A percentile compares a stretch with the other conserved stretches of the same genome.
phyloP scores from a whole-genome alignment of 2,329 filamentous ascomycete genomes.

The Byssochlamys sp. region DNA sequence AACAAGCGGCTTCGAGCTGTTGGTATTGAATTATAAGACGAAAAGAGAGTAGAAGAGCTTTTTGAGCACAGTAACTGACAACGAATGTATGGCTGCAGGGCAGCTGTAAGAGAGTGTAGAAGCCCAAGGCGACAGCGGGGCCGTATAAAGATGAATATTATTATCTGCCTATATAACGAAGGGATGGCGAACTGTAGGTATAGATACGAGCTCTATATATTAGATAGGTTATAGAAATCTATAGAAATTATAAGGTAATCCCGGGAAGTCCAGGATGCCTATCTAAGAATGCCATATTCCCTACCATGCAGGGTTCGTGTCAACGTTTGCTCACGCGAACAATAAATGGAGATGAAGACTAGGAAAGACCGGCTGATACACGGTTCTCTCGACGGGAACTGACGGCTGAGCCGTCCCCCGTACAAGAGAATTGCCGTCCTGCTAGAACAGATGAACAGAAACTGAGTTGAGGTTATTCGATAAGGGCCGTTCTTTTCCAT shows the following conservation, averaged over 20 bases:
- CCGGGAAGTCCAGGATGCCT: not conserved
- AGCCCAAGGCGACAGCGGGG: not conserved
- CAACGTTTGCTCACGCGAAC: not conserved
- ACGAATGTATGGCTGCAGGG: not conserved
- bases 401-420: not conserved
- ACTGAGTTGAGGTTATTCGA: not conserved
- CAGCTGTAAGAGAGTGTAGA: not conserved
- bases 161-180: not conserved
- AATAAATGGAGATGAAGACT: no score
- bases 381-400: not conserved
- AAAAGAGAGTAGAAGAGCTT: not conserved
- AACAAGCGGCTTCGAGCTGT: not conserved
- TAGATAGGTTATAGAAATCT: not conserved
- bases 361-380: not conserved
- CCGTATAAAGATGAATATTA: not conserved
- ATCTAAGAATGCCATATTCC: not conserved
- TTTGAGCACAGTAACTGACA: not conserved
- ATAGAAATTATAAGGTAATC: not conserved
- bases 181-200: not conserved
- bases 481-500: not conserved
- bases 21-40: not conserved
- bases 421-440: not conserved
- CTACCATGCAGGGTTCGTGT: not conserved
- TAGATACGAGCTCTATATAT: not conserved
- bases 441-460: not conserved